Evolutionary conservation across 495 filamentous ascomycete genomes (phyloP).

Genomic region (Aspergillus baeticus): DNA sequence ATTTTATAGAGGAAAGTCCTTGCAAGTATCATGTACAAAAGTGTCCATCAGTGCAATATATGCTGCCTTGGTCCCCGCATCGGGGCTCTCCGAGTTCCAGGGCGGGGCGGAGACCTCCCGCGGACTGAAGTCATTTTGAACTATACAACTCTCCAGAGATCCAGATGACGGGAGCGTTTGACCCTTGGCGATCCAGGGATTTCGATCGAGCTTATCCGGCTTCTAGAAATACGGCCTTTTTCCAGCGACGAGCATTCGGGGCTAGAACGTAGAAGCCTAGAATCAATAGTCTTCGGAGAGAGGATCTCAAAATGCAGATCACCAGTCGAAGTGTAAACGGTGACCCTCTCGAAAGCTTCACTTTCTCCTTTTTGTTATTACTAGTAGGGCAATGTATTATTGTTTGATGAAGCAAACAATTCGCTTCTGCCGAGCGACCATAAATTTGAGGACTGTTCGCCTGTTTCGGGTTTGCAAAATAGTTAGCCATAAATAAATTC

Average conservation of each 20-base stretch:
- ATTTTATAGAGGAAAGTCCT: too few relatives aligned
- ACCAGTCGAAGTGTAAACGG: too few relatives aligned
- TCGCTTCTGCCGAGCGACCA: too few relatives aligned
- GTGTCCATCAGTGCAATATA: not conserved
- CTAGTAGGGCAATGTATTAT: too few relatives aligned
- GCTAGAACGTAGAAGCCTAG: too few relatives aligned
- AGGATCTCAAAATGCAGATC: too few relatives aligned
- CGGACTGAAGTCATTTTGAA: not conserved
- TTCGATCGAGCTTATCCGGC: not conserved
- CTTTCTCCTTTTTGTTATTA: too few relatives aligned
- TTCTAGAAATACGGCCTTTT: not conserved
- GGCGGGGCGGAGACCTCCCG: constrained; percentile 24
- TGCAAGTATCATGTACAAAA: not conserved
- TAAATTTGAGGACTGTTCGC: too few relatives aligned
- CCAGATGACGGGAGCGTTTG: not conserved
- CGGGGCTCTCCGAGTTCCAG: constrained; percentile 31
- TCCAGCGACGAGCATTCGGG: not conserved
- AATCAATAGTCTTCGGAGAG: not conserved
- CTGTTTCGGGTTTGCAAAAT: too few relatives aligned
- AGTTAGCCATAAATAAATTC: too few relatives aligned
- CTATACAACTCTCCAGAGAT: not conserved
- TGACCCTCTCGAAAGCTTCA: too few relatives aligned
- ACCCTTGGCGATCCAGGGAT: not conserved
- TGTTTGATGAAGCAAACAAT: too few relatives aligned
- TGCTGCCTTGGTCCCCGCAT: constrained; percentile 22